Evolutionary conservation across 768 basidiomycete genomes (phyloP).

Genomic region (Pleurotus pulmonarius): DNA sequence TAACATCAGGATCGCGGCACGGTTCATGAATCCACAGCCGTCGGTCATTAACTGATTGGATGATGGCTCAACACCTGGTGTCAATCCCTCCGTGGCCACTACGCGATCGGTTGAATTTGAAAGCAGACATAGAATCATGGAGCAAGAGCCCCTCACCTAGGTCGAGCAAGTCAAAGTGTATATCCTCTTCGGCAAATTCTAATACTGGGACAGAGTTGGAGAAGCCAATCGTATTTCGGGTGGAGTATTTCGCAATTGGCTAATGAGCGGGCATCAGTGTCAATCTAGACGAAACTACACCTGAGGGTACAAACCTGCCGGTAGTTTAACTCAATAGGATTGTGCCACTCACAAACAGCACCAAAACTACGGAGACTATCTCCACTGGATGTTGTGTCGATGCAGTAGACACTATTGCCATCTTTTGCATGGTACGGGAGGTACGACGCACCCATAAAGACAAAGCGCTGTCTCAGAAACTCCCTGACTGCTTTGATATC

Average conservation of each 20-base stretch:
- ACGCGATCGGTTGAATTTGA: not conserved
- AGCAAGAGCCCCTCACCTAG: conserved; percentile 33
- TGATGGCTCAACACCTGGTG: conserved; percentile 29
- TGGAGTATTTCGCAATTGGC: conserved; percentile 66
- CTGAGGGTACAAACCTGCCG: conserved; percentile 49
- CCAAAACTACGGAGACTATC: conserved; percentile 34
- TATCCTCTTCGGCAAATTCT: conserved; percentile 45
- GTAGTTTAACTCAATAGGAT: conserved; percentile 49
- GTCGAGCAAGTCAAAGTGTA: conserved; percentile 44
- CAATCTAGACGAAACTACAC: not conserved
- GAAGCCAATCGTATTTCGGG: conserved; percentile 60
- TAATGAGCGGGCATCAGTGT: conserved; percentile 18
- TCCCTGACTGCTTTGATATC: conserved; percentile 25
- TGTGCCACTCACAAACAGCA: conserved; percentile 61
- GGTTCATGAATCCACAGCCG: conserved; percentile 71
- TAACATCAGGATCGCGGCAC: conserved; percentile 26
- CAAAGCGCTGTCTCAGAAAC: conserved; percentile 45
- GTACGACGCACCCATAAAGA: conserved; percentile 64
- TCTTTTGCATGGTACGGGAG: conserved; percentile 66
- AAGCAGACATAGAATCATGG: not conserved
- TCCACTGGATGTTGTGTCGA: conserved; percentile 49
- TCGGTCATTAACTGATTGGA: conserved; percentile 68
- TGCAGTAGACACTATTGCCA: conserved; percentile 44
- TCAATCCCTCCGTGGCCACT: conserved; percentile 35
- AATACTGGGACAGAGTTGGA: conserved; percentile 65